These are phyloP conservation scores for Suillus brevipes DNA, from an alignment of 768 basidiomycete genomes.

Conservation along the genomic window DNA sequence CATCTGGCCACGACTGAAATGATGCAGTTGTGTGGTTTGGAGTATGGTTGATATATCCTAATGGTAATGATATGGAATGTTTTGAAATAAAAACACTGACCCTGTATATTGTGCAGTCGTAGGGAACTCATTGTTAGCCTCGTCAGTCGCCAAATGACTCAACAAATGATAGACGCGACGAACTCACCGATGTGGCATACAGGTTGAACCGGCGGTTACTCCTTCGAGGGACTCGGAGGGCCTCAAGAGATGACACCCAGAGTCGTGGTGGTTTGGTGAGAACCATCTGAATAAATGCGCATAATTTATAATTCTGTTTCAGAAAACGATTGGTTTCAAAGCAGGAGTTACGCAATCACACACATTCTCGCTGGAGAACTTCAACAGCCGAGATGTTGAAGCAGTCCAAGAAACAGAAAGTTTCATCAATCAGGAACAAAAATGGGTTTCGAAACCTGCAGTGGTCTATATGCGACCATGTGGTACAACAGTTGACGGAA, in stretches of 20 bases:
- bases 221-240: background rate
- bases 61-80: background rate
- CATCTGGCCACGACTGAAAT: background rate
- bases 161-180: background rate
- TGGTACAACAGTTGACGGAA: background rate
- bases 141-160: background rate
- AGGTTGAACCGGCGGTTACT: conserved; percentile 2
- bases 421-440: background rate
- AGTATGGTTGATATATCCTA: background rate
- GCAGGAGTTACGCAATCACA: background rate
- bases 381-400: background rate
- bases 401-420: background rate
- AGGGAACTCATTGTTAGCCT: conserved; percentile 1
- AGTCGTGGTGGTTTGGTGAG: background rate
- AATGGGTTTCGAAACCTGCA: background rate
- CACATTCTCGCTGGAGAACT: background rate
- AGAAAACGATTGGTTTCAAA: background rate
- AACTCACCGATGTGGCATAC: background rate
- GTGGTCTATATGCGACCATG: background rate
- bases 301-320: background rate
- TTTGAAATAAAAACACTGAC: background rate
- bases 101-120: background rate
- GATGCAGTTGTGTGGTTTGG: background rate
- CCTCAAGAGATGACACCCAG: background rate
- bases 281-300: background rate